Evolutionary conservation across 2,329 filamentous ascomycete genomes (phyloP).

Genomic region (Trichophyton verrucosum): DNA sequence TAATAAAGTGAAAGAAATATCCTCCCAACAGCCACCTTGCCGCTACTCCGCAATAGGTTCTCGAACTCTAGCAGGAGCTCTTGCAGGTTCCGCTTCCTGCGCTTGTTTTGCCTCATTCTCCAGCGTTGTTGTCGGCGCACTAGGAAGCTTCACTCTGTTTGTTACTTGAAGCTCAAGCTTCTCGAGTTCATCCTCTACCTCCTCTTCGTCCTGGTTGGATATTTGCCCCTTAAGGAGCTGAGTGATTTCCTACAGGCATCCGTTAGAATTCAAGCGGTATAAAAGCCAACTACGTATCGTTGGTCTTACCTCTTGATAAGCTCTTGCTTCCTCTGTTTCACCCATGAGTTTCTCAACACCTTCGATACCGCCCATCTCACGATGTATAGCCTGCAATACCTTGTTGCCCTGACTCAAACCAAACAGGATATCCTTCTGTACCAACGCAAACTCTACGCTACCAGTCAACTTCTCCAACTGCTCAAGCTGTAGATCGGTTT

Average conservation of each 20-base stretch:
- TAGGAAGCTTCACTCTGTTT: slow-evolving; percentile 26
- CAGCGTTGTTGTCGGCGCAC: slow-evolving; percentile 26
- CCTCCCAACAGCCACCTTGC: slow-evolving; percentile 10
- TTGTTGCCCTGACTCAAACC: slow-evolving; percentile 83
- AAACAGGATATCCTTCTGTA: slow-evolving; percentile 92
- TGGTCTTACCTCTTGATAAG: slow-evolving; percentile 66
- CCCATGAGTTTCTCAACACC: slow-evolving; percentile 91
- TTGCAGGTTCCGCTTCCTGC: slow-evolving; percentile 22
- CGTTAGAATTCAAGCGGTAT: neutral
- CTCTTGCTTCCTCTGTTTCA: slow-evolving; percentile 77
- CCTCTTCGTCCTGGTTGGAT: slow-evolving; percentile 90
- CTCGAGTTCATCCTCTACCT: slow-evolving; percentile 90
- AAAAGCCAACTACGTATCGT: neutral
- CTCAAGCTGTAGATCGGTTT: slow-evolving; percentile 87
- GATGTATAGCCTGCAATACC: slow-evolving; percentile 81
- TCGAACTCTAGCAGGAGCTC: slow-evolving; percentile 14
- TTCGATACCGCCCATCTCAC: slow-evolving; percentile 90
- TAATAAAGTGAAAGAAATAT: neutral
- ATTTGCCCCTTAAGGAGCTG: slow-evolving; percentile 81
- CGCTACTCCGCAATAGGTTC: slow-evolving; percentile 16
- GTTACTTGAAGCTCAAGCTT: slow-evolving; percentile 57
- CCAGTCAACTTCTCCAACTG: slow-evolving; percentile 80
- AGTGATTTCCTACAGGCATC: slow-evolving; percentile 60
- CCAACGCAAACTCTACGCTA: slow-evolving; percentile 87
- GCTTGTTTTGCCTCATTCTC: slow-evolving; percentile 19